Conservation (phyloP, 768 basidiomycete genomes). For the Ramaria sp. region DNA sequence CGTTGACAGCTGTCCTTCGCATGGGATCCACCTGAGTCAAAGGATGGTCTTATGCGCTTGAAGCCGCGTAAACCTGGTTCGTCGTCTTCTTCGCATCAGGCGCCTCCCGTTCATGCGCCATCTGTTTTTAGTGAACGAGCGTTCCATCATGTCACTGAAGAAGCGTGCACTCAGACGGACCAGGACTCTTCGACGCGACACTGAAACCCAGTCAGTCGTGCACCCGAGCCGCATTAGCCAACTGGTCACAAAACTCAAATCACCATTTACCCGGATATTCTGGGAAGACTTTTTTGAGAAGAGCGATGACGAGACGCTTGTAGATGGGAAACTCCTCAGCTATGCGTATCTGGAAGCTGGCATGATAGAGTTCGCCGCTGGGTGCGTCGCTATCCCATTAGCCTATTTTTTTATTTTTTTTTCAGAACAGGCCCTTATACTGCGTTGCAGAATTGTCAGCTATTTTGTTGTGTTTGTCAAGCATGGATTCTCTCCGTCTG, state of each 20-base stretch:
- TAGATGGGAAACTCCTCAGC: constrained; percentile 50
- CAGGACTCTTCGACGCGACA: constrained; percentile 40
- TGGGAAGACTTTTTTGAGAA: constrained; percentile 49
- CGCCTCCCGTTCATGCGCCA: neutral
- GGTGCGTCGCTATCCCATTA: constrained; percentile 27
- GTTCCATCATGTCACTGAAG: constrained; percentile 43
- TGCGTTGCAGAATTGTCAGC: constrained; percentile 35
- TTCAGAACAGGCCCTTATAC: neutral
- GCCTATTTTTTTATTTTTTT: neutral
- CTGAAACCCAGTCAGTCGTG: constrained; percentile 38
- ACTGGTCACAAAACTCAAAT: constrained; percentile 28
- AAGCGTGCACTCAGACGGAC: constrained; percentile 46
- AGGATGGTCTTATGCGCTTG: constrained; percentile 58
- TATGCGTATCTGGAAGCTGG: constrained; percentile 62
- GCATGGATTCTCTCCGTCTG: constrained; percentile 48
- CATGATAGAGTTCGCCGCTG: constrained; percentile 44
- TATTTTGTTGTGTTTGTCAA: constrained; percentile 62
- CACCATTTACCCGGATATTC: constrained; percentile 45
- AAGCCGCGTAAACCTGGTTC: constrained; percentile 53
- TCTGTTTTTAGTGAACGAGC: constrained; percentile 36
- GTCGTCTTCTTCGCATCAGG: neutral
- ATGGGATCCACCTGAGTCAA: constrained; percentile 60
- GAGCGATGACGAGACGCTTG: constrained; percentile 47
- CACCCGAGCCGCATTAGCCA: constrained; percentile 31
- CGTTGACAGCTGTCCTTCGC: constrained; percentile 48